Base-by-base conservation (phyloP, 805 yeast species). In the Kazachstania martiniae region DNA sequence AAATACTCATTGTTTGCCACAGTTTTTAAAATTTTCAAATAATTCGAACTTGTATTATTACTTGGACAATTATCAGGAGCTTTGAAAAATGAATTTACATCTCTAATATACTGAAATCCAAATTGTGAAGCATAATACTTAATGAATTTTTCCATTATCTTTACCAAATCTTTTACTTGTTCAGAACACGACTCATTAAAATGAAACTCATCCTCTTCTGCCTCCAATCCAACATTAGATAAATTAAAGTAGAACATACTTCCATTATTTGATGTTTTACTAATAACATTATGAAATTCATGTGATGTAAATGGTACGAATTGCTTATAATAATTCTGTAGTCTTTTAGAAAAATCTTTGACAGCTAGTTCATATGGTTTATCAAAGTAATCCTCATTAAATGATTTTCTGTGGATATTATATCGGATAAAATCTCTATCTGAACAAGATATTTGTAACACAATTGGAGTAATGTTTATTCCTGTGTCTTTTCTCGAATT, bases 321-420 rank as follows among this genome's bases (percentile, higher is more conserved):
- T 28, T 53, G 59, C 2, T 46, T 39, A 17, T 44, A 38, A 51
- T 79, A 79, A 40, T 68, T 66, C 27, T 62, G 54, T 8, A 77
- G 59, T 40, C 87, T 62, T 32, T 62, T 61, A 27, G 74, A 62
- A 46, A 79, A 79, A 57, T 78, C 86, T 3, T 56, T 41, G 12
- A 77, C 66, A 3, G 85, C 74, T 5, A 48, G 48, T 21, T 64
- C 64, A 41, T 72, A 70, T 27, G 72, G 68, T 41, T 62, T 61
- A 29, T 67, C 66, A 33, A 51, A 56, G 51, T 79, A 79, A 49
- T 79, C 87, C 24, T 63, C 66, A 46, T 76, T 77, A 33, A 58
- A 61, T 1, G 85, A 68, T 51, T 79, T 79, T 32, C 73, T 70
- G 43, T 70, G 74, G 33, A 78, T 74, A 53, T 79, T 79, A 51